phyloP scores from a whole-genome alignment of 805 yeast genomes.

The Teunomyces barrocoloradensis region DNA sequence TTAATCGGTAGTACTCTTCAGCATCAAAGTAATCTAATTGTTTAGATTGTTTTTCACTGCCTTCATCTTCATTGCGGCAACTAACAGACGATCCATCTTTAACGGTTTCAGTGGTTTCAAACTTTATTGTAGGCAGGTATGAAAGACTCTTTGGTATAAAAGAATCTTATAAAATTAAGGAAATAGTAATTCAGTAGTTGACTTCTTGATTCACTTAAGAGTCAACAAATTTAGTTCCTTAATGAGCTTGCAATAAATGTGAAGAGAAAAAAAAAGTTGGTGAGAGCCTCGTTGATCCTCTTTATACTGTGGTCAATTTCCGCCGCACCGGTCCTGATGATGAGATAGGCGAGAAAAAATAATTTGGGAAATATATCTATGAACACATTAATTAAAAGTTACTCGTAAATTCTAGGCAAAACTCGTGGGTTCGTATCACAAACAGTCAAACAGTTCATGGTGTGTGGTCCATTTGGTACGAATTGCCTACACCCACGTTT shows the following conservation, averaged over 20 bases:
- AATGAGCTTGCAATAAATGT: not conserved
- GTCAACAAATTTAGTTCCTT: not conserved
- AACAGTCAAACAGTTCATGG: no score
- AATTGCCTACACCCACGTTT: no score
- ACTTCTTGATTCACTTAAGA: not conserved
- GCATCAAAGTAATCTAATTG: conserved; percentile 4
- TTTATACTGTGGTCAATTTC: not conserved
- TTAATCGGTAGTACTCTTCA: conserved; percentile 14
- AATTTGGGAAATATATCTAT: not conserved
- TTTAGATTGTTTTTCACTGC: conserved; percentile 14
- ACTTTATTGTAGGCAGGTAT: conserved; percentile 6
- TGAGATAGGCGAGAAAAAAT: not conserved
- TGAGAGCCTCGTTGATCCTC: not conserved
- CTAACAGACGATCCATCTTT: conserved; percentile 12
- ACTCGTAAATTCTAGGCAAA: not conserved
- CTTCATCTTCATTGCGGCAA: conserved; percentile 15
- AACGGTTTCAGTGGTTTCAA: not conserved
- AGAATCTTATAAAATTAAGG: not conserved
- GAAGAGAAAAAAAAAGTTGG: not conserved
- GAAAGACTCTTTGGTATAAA: not conserved
- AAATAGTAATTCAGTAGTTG: not conserved
- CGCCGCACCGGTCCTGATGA: not conserved
- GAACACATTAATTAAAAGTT: not conserved
- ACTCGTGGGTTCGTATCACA: not conserved
- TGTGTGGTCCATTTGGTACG: no score